Evolutionary conservation across 495 filamentous ascomycete species (phyloP).

Genomic region (Hypoxylon perforatum): DNA sequence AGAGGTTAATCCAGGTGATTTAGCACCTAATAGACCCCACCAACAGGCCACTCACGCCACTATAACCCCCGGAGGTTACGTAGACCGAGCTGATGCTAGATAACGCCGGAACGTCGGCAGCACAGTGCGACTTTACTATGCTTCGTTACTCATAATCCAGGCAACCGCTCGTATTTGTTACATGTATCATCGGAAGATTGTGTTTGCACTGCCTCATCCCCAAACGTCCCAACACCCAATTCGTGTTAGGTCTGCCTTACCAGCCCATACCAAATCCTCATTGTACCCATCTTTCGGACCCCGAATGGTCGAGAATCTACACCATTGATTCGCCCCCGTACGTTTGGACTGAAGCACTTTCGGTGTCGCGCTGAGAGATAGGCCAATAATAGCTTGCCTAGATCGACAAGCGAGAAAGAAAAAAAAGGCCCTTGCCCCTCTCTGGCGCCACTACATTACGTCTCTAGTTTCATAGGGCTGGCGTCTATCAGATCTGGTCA

Average conservation of each 20-base stretch:
- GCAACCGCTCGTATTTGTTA: conserved; percentile 31
- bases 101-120: conserved; percentile 31
- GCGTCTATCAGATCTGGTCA: not conserved
- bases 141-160: conserved; percentile 13
- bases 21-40: conserved; percentile 1
- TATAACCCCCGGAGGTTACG: too few species aligned
- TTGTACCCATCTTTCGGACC: conserved; percentile 2
- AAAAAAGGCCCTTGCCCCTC: not conserved
- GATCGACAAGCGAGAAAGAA: conserved; percentile 6
- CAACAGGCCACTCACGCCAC: too few species aligned
- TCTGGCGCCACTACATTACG: conserved; percentile 16
- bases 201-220: conserved; percentile 33
- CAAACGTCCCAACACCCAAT: conserved; percentile 7
- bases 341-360: conserved; percentile 14
- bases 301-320: not conserved
- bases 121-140: conserved; percentile 14
- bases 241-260: not conserved
- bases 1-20: not conserved
- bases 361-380: not conserved
- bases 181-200: conserved; percentile 18
- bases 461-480: conserved; percentile 1
- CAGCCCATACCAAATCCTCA: conserved; percentile 1
- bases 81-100: not conserved
- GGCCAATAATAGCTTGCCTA: conserved; percentile 20
- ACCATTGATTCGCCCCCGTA: conserved; percentile 22